These are phyloP conservation scores for Amauroascus verrucosus DNA, from an alignment of 2,329 filamentous ascomycete species.

Conservation along the genomic window DNA sequence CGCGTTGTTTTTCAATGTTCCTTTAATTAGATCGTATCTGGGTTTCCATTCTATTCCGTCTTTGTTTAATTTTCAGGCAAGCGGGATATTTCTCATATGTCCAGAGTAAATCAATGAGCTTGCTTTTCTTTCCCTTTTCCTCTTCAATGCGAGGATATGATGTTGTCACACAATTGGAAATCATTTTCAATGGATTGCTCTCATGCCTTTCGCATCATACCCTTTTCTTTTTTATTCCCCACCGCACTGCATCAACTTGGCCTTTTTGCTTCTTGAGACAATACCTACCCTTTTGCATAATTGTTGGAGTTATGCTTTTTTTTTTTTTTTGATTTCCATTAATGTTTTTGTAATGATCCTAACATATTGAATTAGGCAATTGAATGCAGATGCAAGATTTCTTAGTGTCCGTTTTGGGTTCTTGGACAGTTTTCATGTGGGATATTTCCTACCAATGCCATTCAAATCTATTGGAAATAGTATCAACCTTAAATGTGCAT, in stretches of 20 bases:
- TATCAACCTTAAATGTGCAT: too few relatives aligned
- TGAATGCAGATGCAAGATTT: conserved; percentile 1
- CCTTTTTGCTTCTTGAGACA: neutral
- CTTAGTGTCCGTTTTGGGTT: neutral
- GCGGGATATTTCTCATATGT: conserved; percentile 7
- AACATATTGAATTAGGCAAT: conserved; percentile 5
- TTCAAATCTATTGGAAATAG: too few relatives aligned
- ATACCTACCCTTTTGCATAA: conserved; percentile 1
- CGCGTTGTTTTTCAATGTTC: neutral
- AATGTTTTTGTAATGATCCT: neutral
- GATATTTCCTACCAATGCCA: too few relatives aligned
- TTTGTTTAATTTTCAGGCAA: conserved; percentile 7
- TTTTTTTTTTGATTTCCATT: neutral
- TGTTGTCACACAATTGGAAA: neutral
- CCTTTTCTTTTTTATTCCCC: neutral
- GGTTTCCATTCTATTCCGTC: neutral
- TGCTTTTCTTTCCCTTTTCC: neutral
- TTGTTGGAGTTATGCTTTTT: conserved; percentile 4
- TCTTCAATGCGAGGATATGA: neutral
- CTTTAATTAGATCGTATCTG: neutral
- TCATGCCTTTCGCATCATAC: neutral
- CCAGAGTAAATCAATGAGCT: conserved; percentile 8
- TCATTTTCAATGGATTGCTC: neutral
- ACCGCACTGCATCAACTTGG: neutral
- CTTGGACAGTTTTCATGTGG: too few relatives aligned